Evolutionary conservation across 1,139 yeast genomes (phyloP), one percentile per base, ranked within the genome.

Genomic region (Suhomyces wounanorum): DNA sequence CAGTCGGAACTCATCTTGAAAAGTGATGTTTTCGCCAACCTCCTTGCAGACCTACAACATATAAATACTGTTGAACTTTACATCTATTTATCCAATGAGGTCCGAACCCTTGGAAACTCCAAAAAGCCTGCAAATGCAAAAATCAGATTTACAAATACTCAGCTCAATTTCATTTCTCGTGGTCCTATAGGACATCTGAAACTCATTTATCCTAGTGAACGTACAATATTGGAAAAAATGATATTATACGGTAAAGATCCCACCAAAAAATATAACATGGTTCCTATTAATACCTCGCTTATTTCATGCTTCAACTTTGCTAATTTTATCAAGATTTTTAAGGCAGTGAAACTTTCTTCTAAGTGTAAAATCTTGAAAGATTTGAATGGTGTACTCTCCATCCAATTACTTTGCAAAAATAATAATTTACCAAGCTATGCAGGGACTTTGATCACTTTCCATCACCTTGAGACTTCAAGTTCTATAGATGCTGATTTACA

Each of bases 151-250:
- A 47, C 57, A n/a, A 61, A 59, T 3, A 70, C 69, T 35, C 73
- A 70, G 54, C 61, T 82, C 31, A 72, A 77, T 42, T 78, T 90
- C 52, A 80, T 87, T 3, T 85, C 95, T 1, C 75, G 74, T 45
- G 86, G 91, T 3, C 84, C 82, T 11, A 75, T 89, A 43, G 96
- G 96, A 0, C 73, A 77, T 45, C 84, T 89, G 50, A 85, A 87
- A 61, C 72, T 89, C 25, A 77, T 81, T 10, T 78, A 86, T 53
- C 96, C 96, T 0, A 80, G 78, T 52, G 89, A 82, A 47, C 77
- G 78, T 57, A 72, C 84, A 1, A 80, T 84, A 9, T 66, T 89
- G 43, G 95, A 87, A 64, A 75, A 66, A 58, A 59, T 64, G 33
- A 65, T 59, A 43, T 62, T 74, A 6, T 67, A 59, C 51, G 52